Evolutionary conservation across 257 asterid species (phyloP).

Genomic region (Solanum etuberosum): DNA sequence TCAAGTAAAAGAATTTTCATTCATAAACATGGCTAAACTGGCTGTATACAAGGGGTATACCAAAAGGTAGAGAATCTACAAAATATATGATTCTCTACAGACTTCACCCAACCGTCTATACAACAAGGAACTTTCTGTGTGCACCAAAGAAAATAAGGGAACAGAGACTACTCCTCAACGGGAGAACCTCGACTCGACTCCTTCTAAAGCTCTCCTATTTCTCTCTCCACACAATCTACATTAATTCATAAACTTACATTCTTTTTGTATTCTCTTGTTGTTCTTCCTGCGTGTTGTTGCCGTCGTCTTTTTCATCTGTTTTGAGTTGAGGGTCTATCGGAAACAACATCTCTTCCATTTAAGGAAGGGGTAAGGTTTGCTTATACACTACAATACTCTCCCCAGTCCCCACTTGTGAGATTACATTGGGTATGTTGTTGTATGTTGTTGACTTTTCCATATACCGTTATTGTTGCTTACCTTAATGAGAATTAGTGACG

Average conservation of each 20-base stretch:
- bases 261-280: neutral
- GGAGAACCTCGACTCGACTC: neutral
- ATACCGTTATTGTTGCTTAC: neutral
- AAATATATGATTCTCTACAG: neutral
- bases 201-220: neutral
- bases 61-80: neutral
- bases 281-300: neutral
- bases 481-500: neutral
- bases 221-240: neutral
- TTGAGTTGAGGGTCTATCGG: neutral
- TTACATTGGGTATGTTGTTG: neutral
- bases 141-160: neutral
- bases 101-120: neutral
- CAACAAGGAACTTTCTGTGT: neutral
- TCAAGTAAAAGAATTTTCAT: neutral
- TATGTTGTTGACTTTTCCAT: neutral
- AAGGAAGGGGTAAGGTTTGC: neutral
- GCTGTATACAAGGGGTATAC: neutral
- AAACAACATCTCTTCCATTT: neutral
- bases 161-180: neutral
- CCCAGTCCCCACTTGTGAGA: neutral
- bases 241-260: neutral
- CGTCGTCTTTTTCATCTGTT: neutral
- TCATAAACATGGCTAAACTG: neutral
- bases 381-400: neutral